Evolutionary conservation across 352 stramenopile species (phyloP).

Genomic region (Pythium vanterpoolii): DNA sequence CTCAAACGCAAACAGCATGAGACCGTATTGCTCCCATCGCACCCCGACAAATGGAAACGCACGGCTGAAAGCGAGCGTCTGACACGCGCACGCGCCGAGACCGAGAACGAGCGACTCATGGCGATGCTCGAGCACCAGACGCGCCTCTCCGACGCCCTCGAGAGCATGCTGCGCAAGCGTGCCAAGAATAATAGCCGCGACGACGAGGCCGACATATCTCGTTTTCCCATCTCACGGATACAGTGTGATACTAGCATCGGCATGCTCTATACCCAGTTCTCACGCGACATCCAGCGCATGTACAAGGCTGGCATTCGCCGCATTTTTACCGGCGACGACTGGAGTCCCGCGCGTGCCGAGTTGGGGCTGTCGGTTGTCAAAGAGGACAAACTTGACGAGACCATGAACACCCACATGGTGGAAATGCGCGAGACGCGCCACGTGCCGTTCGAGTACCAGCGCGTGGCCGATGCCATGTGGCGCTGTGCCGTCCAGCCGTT

Average conservation of each 20-base stretch:
- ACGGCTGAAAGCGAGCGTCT: background rate
- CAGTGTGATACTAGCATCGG: background rate
- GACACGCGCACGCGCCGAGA: slow-evolving; percentile 1
- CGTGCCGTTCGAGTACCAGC: slow-evolving; percentile 7
- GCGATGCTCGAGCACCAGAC: slow-evolving; percentile 8
- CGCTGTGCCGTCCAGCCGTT: background rate
- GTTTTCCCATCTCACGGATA: background rate
- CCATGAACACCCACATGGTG: background rate
- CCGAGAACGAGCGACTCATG: slow-evolving; percentile 9
- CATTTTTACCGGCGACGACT: background rate
- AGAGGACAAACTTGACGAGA: background rate
- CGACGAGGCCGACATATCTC: background rate
- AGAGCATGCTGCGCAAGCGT: slow-evolving; percentile 5
- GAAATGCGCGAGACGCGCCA: slow-evolving; percentile 7
- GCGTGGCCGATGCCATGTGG: slow-evolving; percentile 9
- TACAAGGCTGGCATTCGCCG: background rate
- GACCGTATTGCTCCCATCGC: background rate
- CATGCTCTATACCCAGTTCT: slow-evolving; percentile 8
- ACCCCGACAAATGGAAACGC: background rate
- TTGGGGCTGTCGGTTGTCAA: background rate
- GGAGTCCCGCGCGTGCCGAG: background rate
- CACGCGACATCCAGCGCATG: slow-evolving; percentile 10
- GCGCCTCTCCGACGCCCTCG: background rate
- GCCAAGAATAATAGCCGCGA: background rate
- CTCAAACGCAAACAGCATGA: slow-evolving; percentile 10